Conservation (phyloP, 2,329 filamentous ascomycete genomes). For the Fusarium algeriense region DNA sequence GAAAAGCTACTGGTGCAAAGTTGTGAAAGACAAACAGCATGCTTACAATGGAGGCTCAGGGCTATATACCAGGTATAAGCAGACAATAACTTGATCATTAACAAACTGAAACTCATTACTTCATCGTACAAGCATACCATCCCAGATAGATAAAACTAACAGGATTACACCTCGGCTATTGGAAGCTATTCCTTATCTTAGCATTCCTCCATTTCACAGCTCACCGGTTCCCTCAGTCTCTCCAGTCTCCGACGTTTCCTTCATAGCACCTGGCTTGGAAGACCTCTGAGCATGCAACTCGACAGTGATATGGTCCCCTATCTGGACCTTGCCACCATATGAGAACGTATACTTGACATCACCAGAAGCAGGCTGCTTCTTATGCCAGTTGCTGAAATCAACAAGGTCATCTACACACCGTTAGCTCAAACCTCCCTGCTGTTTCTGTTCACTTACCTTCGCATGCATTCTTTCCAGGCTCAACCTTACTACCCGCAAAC, state of each 20-base stretch:
- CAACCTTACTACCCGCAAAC: constrained; percentile 24
- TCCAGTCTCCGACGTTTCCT: background rate
- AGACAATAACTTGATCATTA: background rate
- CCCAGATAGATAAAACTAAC: accelerated
- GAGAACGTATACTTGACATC: background rate
- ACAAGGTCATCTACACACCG: constrained; percentile 9
- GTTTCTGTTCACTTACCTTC: constrained; percentile 2
- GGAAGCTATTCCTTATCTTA: accelerated
- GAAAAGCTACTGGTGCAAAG: background rate
- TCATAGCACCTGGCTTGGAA: background rate
- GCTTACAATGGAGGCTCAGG: accelerated
- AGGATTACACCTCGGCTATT: accelerated
- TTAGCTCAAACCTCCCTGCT: background rate
- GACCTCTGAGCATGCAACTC: constrained; percentile 11
- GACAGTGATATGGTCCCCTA: constrained; percentile 4
- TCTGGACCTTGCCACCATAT: constrained; percentile 1
- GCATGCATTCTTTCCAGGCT: constrained; percentile 20
- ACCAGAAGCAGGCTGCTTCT: background rate
- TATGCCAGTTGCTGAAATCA: constrained; percentile 16
- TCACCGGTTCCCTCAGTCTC: background rate
- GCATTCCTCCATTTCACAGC: background rate
- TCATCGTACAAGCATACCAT: background rate
- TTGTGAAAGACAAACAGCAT: background rate
- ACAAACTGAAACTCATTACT: background rate
- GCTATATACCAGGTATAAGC: too few species aligned